Evolutionary conservation across 2,329 filamentous ascomycete genomes (phyloP).

Genomic region (Dendryphion nanum): DNA sequence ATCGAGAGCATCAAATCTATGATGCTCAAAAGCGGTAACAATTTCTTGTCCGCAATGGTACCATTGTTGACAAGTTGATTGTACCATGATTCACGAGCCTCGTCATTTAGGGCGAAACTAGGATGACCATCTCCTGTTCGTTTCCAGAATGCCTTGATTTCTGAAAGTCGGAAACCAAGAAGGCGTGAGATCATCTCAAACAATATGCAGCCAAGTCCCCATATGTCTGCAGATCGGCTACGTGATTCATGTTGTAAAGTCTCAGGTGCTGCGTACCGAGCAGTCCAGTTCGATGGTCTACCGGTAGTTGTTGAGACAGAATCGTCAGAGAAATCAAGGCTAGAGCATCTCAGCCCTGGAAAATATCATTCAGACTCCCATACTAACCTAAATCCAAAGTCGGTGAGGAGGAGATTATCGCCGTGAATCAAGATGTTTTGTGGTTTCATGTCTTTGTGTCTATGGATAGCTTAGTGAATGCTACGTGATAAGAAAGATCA

Average conservation of each 20-base stretch:
- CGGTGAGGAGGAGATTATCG: slow-evolving; percentile 14
- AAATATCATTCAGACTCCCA: neutral
- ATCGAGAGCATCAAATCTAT: too few species aligned
- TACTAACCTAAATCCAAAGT: slow-evolving; percentile 16
- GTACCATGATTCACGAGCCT: too few species aligned
- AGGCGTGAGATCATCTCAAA: too few species aligned
- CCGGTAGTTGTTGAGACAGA: slow-evolving; percentile 13
- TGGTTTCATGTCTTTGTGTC: slow-evolving; percentile 18
- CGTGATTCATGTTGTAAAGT: slow-evolving; percentile 9
- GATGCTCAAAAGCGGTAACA: too few species aligned
- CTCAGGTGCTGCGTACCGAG: slow-evolving; percentile 18
- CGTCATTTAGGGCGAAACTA: too few species aligned
- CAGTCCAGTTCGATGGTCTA: slow-evolving; percentile 9
- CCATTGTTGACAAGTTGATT: too few species aligned
- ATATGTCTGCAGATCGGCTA: too few species aligned
- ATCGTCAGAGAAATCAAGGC: slow-evolving; percentile 18
- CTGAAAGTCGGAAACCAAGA: too few species aligned
- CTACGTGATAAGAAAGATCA: neutral
- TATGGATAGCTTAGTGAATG: neutral
- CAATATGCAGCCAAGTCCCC: too few species aligned
- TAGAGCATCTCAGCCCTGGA: neutral
- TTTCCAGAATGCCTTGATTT: too few species aligned
- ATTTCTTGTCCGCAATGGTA: too few species aligned
- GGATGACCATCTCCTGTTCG: too few species aligned
- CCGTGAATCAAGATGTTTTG: slow-evolving; percentile 18